A percentile compares a stretch with the other conserved stretches of the same genome.
Conservation (phyloP, 2,329 filamentous ascomycete genomes). For the Nannizziopsis barbatae region DNA sequence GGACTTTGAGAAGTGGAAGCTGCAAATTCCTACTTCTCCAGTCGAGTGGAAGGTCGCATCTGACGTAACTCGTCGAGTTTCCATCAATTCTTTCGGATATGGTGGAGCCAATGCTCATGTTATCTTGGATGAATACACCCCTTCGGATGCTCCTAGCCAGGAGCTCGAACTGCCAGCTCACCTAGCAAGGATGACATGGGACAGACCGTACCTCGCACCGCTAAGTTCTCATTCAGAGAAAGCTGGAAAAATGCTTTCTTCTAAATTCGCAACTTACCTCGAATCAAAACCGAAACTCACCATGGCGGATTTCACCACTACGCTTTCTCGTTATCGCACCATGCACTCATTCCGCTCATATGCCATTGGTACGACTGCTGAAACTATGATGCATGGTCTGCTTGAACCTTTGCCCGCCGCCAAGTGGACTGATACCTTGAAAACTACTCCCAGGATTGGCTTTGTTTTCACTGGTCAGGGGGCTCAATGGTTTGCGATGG, state of each 20-base stretch:
- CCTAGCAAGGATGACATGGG: background rate
- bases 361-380: conserved; percentile 1
- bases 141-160: background rate
- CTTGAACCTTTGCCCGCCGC: conserved; percentile 21
- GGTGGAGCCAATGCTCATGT: conserved; percentile 14
- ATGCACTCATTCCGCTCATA: conserved; percentile 8
- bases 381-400: background rate
- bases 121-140: conserved; percentile 12
- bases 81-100: conserved; percentile 19
- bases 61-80: conserved; percentile 14
- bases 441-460: conserved; percentile 8
- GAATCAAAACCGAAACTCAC: conserved; percentile 5
- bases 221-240: conserved; percentile 15
- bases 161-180: background rate
- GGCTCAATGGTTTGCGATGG: conserved; percentile 21
- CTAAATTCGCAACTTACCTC: conserved; percentile 8
- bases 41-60: conserved; percentile 4
- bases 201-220: conserved; percentile 11
- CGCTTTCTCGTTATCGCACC: conserved; percentile 1
- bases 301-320: conserved; percentile 8
- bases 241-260: conserved; percentile 12
- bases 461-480: conserved; percentile 23
- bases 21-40: conserved; percentile 16
- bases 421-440: conserved; percentile 18
- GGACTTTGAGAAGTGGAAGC: conserved; percentile 11